These are phyloP conservation scores for Ogataea nitratoaversa DNA, from an alignment of 805 yeast genomes.

Conservation along the genomic window DNA sequence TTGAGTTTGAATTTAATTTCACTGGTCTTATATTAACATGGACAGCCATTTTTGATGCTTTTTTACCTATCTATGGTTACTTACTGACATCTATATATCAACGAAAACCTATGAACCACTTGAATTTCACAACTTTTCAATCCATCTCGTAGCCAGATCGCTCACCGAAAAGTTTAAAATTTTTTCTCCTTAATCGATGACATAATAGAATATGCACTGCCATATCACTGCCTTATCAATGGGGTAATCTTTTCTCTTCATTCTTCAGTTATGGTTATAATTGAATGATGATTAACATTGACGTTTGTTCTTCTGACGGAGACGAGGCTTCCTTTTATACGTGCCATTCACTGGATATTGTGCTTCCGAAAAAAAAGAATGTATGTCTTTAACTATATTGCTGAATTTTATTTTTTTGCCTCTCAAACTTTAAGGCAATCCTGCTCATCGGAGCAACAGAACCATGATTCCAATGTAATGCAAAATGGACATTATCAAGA, in stretches of 20 bases:
- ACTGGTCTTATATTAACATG: background rate
- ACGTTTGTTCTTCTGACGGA: background rate
- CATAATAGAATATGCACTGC: background rate
- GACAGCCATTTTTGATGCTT: background rate
- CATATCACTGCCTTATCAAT: background rate
- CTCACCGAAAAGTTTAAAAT: background rate
- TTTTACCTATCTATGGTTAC: no score
- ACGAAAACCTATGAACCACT: no score
- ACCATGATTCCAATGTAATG: no score
- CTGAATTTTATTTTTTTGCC: conserved; percentile 4
- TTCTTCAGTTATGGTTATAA: background rate
- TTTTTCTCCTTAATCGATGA: background rate
- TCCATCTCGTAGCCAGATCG: no score
- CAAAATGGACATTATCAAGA: no score
- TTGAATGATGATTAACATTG: background rate
- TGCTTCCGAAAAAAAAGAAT: background rate
- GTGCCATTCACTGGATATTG: no score
- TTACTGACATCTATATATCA: no score
- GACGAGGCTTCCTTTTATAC: no score
- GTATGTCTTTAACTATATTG: background rate
- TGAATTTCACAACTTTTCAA: no score
- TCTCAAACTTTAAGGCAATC: conserved; percentile 5
- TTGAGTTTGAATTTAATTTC: background rate
- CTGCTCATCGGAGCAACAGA: no score
- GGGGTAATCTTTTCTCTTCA: background rate